Base-by-base conservation (phyloP, 176 grass and related monocot species). In the barley (Hordeum vulgare) region DNA sequence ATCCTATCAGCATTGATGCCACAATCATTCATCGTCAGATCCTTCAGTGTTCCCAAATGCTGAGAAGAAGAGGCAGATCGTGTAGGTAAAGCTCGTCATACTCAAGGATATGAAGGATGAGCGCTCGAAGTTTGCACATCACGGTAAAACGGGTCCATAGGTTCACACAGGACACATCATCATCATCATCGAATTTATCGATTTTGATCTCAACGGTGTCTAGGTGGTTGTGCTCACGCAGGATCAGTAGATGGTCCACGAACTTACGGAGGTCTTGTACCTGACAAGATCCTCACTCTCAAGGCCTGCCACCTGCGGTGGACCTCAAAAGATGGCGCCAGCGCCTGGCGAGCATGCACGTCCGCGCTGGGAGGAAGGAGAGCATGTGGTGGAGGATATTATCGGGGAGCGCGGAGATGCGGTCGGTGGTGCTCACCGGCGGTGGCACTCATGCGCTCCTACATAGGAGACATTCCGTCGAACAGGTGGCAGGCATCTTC, bases 161-260 rank as follows among this genome's bases (percentile, higher is more conserved):
- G 12, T 57, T 39, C 31, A 77, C 23, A 45, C 0, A 9, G n/a
- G 21, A 35, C 29, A 5, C 1, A 0, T 63, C 69, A 1, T n/a
- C n/a, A 1, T n/a, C n/a, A 0, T 53, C 14, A 5, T 1, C 3
- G 5, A 8, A 20, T 11, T 0, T 1, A 10, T 9, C 4, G 3
- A 77, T 12, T 14, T 0, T 1, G 61, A 76, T 36, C 11, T 78
- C 34, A 2, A 77, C 34, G 3, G 31, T 31, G 11, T 39, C 21
- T 7, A 77, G 53, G 7, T 69, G 10, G 2, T 53, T 56, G 31
- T 31, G 74, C 53, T 36, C 51, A n/a, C 74, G 53, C 51, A 58
- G 21, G 33, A 77, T 0, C 33, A 77, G 21, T 2, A 77, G 74
- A 58, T 60, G 7, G 5, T 61, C 21, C n/a, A 61, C 34, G 13